phyloP scores from a whole-genome alignment of 768 basidiomycete species.

The Lactifluus piperatus region DNA sequence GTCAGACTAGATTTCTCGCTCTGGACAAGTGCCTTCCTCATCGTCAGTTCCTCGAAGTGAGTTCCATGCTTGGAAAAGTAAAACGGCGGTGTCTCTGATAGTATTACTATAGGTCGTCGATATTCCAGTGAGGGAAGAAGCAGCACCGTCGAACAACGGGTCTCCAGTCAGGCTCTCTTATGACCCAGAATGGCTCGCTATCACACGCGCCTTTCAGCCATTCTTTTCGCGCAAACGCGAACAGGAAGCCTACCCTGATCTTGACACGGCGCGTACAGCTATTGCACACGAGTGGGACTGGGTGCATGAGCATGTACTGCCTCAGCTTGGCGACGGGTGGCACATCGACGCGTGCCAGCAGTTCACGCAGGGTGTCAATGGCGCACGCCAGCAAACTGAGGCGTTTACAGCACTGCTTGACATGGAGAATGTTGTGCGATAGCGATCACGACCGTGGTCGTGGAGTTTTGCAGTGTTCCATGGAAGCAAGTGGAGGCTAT shows the following conservation, averaged over 20 bases:
- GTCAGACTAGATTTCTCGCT: constrained; percentile 72
- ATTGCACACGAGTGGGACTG: constrained; percentile 56
- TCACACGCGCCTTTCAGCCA: constrained; percentile 78
- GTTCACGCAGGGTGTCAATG: constrained; percentile 2
- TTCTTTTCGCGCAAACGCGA: constrained; percentile 49
- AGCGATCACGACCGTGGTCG: background rate
- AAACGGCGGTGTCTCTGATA: background rate
- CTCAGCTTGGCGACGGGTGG: constrained; percentile 19
- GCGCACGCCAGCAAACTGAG: constrained; percentile 46
- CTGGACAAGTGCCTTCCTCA: constrained; percentile 71
- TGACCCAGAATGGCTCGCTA: constrained; percentile 92
- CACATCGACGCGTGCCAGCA: constrained; percentile 14
- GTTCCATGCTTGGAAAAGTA: background rate
- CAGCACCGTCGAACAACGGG: background rate
- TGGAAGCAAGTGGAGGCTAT: background rate
- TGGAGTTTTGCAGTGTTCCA: background rate
- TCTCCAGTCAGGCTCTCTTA: constrained; percentile 43
- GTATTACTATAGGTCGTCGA: background rate
- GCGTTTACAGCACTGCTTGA: constrained; percentile 76
- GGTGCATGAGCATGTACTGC: constrained; percentile 51
- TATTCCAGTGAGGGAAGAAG: background rate
- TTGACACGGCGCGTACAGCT: constrained; percentile 26
- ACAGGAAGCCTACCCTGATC: constrained; percentile 52
- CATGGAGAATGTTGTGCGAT: constrained; percentile 58
- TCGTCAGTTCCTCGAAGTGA: constrained; percentile 75